Evolutionary conservation across 495 filamentous ascomycete species (phyloP).

Genomic region (Talaromyces thailandensis): DNA sequence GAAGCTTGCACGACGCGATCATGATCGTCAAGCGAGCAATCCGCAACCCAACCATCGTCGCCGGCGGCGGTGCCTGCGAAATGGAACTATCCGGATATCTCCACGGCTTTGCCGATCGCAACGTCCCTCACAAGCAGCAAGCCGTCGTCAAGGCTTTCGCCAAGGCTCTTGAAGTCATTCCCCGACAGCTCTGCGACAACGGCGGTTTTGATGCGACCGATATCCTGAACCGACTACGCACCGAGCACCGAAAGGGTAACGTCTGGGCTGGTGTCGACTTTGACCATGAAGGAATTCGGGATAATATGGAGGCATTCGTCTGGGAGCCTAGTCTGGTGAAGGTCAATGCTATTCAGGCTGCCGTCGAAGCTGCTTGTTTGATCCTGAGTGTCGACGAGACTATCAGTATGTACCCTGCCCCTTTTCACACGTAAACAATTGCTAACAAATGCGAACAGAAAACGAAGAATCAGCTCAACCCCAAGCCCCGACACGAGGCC

Average conservation of each 20-base stretch:
- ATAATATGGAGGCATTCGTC: slow-evolving; percentile 90
- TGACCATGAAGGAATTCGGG: slow-evolving; percentile 75
- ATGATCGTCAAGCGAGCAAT: slow-evolving; percentile 99
- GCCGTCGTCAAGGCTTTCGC: slow-evolving; percentile 95
- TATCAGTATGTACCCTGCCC: slow-evolving; percentile 51
- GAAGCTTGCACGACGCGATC: slow-evolving; percentile 90
- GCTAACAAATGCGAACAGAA: slow-evolving; percentile 28
- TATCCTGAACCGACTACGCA: slow-evolving; percentile 87
- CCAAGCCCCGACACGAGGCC: slow-evolving; percentile 63
- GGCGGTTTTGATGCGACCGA: slow-evolving; percentile 97
- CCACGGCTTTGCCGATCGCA: slow-evolving; percentile 82
- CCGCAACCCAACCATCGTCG: slow-evolving; percentile 87
- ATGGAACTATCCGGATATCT: slow-evolving; percentile 95
- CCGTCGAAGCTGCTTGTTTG: slow-evolving; percentile 88
- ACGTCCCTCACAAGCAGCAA: slow-evolving; percentile 91
- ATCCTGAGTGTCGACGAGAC: slow-evolving; percentile 97
- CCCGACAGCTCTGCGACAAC: slow-evolving; percentile 94
- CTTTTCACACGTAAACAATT: background rate
- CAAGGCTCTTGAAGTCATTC: slow-evolving; percentile 94
- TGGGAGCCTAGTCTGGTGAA: slow-evolving; percentile 97
- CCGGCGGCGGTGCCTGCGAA: slow-evolving; percentile 88
- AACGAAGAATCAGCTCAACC: slow-evolving; percentile 85
- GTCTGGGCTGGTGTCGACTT: slow-evolving; percentile 97
- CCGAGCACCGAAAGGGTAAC: slow-evolving; percentile 86
- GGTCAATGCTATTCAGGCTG: slow-evolving; percentile 94